Base-by-base conservation (phyloP, 805 yeast genomes). In the Torulaspora franciscae region DNA sequence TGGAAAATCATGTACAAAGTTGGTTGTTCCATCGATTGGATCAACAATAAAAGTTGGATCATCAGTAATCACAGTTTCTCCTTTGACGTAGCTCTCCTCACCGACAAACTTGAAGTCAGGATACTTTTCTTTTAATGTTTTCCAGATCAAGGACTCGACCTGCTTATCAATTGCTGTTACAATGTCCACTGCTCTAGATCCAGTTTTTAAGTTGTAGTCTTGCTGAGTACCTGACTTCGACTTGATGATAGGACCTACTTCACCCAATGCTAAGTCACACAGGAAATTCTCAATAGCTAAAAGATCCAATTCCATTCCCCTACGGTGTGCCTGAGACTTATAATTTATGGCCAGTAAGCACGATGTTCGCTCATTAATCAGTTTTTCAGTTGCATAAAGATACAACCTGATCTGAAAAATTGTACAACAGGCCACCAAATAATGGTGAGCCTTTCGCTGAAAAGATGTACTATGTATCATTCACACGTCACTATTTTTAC, bases 141-240 rank as follows among this genome's bases (percentile, higher is more conserved):
- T 51, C 57, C 67, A 65, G n/a, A 73, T 71, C 1, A 66, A 48
- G 3, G 48, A 46, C 56, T 80, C 85, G 4, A 80, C 83, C 26
- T 74, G 71, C 54, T 77, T 75, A 58, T 80, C 85, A 32, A 79
- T 76, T 38, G 73, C 78, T 3, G 85, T 80, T 9, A 80, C 85
- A n/a, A 80, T 67, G 58, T 80, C 85, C 6, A 80, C 84, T 2
- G 77, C 52, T 46, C 63, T 49, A 1, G 62, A 48, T 2, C 67
- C 67, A 8, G 65, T 63, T 46, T 63, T 63, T 41, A 62, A 48
- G 45, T 59, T 62, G 45, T 62, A 63, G 7, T 50, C 38, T 7
- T 56, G 54, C 43, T 62, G 64, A 13, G 64, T 71, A 9, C 84
- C 83, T 3, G 78, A 66, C 42, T 73, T 72, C 2, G 69, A 63